A percentile compares a stretch with the other conserved stretches of the same genome.
Conservation (phyloP, 2,329 filamentous ascomycete genomes). For the Diaporthe caulivora region DNA sequence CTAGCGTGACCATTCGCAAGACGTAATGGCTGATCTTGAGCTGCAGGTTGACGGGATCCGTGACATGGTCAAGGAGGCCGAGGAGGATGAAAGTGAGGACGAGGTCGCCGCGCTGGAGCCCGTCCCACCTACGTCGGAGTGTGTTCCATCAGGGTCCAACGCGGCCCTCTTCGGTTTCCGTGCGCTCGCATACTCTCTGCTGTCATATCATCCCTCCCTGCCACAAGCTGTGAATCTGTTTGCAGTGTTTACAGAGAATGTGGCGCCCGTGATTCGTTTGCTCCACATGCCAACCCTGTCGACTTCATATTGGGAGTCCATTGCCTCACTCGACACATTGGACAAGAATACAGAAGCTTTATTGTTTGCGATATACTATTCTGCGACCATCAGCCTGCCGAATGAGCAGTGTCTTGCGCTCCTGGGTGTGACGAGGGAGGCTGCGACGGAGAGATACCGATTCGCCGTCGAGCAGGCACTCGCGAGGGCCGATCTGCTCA, state of each 20-base stretch:
- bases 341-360: slow-evolving; percentile 43
- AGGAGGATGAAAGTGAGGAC: slow-evolving; percentile 32
- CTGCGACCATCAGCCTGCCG: slow-evolving; percentile 65
- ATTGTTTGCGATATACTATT: slow-evolving; percentile 67
- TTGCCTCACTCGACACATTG: slow-evolving; percentile 39
- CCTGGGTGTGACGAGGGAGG: slow-evolving; percentile 8
- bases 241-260: slow-evolving; percentile 45
- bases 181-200: slow-evolving; percentile 44
- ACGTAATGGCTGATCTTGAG: neutral
- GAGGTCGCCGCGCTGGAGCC: neutral
- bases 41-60: slow-evolving; percentile 39
- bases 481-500: slow-evolving; percentile 68
- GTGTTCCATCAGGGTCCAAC: slow-evolving; percentile 36
- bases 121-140: neutral
- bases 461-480: slow-evolving; percentile 66
- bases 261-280: slow-evolving; percentile 45
- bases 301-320: slow-evolving; percentile 44
- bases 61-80: slow-evolving; percentile 35
- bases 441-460: slow-evolving; percentile 50
- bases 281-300: slow-evolving; percentile 48
- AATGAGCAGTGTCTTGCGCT: slow-evolving; percentile 55
- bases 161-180: slow-evolving; percentile 45
- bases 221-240: slow-evolving; percentile 44
- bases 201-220: slow-evolving; percentile 43
- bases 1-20: neutral